phyloP scores from a whole-genome alignment of 768 basidiomycete species.

The Mrakia blollopis region DNA sequence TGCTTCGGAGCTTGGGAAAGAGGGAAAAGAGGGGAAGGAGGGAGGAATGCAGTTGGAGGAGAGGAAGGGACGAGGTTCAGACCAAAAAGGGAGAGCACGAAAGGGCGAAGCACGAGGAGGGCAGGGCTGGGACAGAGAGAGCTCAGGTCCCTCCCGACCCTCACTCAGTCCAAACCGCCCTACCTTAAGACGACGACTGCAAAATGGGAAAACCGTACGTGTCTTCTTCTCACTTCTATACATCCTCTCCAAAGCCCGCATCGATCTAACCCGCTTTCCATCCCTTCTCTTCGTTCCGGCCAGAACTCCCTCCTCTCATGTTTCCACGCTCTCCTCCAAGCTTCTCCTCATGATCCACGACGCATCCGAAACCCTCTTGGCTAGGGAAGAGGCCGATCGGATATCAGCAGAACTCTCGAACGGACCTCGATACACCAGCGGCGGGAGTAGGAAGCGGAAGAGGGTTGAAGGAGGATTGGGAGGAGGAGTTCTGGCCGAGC shows the following conservation, averaged over 20 bases:
- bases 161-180: neutral
- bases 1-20: neutral
- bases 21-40: neutral
- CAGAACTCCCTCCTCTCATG: neutral
- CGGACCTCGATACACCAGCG: neutral
- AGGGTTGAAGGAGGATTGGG: conserved; percentile 24
- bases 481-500: conserved; percentile 9
- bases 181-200: neutral
- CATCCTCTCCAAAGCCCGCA: too few species aligned
- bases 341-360: conserved; percentile 68
- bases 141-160: neutral
- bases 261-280: neutral
- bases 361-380: conserved; percentile 64
- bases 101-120: neutral
- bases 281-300: neutral
- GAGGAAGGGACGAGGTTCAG: conserved; percentile 27
- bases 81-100: neutral
- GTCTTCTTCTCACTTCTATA: neutral
- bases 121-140: neutral
- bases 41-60: neutral
- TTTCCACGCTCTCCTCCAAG: neutral
- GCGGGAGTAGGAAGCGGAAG: conserved; percentile 27
- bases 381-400: neutral
- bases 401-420: neutral
- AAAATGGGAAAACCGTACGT: conserved; percentile 7